phyloP scores from a whole-genome alignment of 1,139 yeast species.

The Geotrichum candidum region DNA sequence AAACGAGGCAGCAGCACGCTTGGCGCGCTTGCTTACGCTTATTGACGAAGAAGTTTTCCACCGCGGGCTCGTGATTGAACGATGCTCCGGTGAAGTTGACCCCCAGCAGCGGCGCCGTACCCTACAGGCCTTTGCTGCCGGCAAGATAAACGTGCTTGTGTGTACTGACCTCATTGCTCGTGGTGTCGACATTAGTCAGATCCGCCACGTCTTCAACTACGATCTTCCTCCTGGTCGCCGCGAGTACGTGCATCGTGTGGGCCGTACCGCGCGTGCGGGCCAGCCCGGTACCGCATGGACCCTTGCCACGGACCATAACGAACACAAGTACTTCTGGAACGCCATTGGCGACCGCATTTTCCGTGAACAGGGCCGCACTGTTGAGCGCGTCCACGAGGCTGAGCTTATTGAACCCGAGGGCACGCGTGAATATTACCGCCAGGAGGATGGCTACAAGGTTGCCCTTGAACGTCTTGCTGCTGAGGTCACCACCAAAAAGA shows the following conservation, averaged over 20 bases:
- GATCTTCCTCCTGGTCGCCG: constrained; percentile 84
- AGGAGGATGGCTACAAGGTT: constrained; percentile 39
- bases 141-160: constrained; percentile 51
- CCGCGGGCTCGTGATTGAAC: constrained; percentile 23
- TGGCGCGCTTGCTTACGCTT: constrained; percentile 54
- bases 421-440: constrained; percentile 17
- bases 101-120: constrained; percentile 32
- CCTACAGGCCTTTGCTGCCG: constrained; percentile 52
- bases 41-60: constrained; percentile 35
- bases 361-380: constrained; percentile 9
- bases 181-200: constrained; percentile 76
- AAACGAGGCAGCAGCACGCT: constrained; percentile 76
- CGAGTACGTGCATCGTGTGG: constrained; percentile 92
- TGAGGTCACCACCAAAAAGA: constrained; percentile 33
- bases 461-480: constrained; percentile 42
- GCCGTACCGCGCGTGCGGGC: constrained; percentile 94
- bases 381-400: constrained; percentile 10
- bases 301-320: constrained; percentile 69
- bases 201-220: constrained; percentile 77
- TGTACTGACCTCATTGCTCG: constrained; percentile 93
- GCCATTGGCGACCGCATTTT: constrained; percentile 16
- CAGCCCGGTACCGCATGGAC: constrained; percentile 68
- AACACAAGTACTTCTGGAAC: constrained; percentile 54
- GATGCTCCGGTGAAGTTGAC: constrained; percentile 38
- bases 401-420: constrained; percentile 14